Base-by-base conservation (phyloP, 1,284 basidiomycete species). In the Sanghuangporus weigelae region DNA sequence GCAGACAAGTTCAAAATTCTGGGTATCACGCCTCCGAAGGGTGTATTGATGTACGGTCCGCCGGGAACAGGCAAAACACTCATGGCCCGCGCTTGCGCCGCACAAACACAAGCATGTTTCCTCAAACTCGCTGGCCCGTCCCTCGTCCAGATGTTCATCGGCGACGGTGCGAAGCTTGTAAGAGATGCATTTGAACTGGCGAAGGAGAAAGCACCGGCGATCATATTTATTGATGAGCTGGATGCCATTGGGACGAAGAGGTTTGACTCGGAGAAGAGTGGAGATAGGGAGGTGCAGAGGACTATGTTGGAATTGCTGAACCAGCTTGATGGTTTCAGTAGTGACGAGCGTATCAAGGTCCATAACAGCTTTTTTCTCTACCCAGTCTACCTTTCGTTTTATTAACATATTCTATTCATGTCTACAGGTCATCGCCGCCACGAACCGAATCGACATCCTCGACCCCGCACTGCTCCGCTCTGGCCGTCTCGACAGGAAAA, bases 401-500 rank as follows among this genome's bases (percentile, higher is more conserved):
- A 21, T 49, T 49, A 50, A 57, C 59, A 50, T 54, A 67, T 57
- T 66, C 56, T 61, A 57, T 31, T 11, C 19, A 3, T 51, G 50
- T 44, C 67, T n/a, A 19, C 68, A 96, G 93, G 96, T 99, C 68
- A 98, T 99, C 69, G 96, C 96, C 14, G 96, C 96, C 1, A 99
- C 96, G 38, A 99, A 99, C 78, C 87, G 96, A 74, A 99, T 99
- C 71, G 96, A 99, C 77, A 98, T 98, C 66, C 89, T 99, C 53
- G 89, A 92, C 72, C 89, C 89, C 2, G 89, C 89, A 0, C 77
- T 92, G 10, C 82, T 92, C 23, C 84, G 89, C 64, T 90, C 88
- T 14, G 89, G 89, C 59, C 84, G 89, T 69, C 77, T 92, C 58
- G 89, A 92, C 73, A 77, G 89, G 65, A 92, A 92, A 78, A 91